These are phyloP conservation scores for Sarcodon sp. DNA, from an alignment of 768 basidiomycete genomes.

Conservation along the genomic window DNA sequence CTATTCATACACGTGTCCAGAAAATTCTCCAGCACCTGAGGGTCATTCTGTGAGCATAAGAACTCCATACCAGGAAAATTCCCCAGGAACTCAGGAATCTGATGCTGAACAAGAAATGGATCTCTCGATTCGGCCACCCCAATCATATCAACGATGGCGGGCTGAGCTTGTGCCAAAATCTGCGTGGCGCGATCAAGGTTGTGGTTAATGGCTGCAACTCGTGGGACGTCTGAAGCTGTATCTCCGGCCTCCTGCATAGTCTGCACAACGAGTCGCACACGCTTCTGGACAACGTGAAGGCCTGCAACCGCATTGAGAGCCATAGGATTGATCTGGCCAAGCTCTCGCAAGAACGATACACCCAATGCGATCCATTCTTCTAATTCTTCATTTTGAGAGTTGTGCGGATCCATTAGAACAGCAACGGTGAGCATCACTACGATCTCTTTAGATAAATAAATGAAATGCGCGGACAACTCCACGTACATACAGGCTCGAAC, in stretches of 20 bases:
- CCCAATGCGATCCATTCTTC: conserved; percentile 11
- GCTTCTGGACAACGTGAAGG: conserved; percentile 9
- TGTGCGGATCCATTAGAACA: conserved; percentile 12
- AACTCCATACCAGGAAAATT: conserved; percentile 14
- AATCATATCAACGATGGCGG: conserved; percentile 7
- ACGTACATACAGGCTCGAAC: conserved; percentile 10
- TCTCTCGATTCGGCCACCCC: conserved; percentile 6
- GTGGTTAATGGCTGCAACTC: neutral
- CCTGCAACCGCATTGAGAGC: conserved; percentile 7
- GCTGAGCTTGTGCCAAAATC: conserved; percentile 4
- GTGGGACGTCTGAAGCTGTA: neutral
- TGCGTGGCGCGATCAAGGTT: neutral
- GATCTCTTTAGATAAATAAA: neutral
- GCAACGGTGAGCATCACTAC: conserved; percentile 12
- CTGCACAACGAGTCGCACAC: neutral
- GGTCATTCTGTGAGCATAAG: conserved; percentile 6
- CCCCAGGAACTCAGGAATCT: conserved; percentile 7
- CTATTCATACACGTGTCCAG: conserved; percentile 9
- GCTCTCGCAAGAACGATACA: neutral
- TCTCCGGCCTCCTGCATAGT: too few species aligned
- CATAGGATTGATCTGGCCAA: neutral
- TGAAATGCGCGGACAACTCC: neutral
- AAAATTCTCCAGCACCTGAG: conserved; percentile 9
- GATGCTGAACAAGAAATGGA: conserved; percentile 6
- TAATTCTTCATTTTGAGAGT: conserved; percentile 10